Evolutionary conservation across 495 filamentous ascomycete genomes (phyloP).

Genomic region (Penicillium atrosanguineum): DNA sequence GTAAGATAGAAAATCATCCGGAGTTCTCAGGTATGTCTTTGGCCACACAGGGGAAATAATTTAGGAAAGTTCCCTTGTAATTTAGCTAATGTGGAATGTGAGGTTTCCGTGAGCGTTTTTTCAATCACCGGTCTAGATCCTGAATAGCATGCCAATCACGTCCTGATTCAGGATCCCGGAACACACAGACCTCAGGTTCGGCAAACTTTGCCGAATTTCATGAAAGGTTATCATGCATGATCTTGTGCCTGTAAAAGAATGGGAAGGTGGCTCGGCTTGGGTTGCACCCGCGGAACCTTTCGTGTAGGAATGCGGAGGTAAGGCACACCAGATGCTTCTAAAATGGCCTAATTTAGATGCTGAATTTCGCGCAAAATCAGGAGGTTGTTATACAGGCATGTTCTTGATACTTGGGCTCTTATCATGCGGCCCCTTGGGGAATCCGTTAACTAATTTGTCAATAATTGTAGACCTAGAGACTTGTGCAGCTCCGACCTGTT

Average conservation of each 20-base stretch:
- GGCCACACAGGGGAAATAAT: too few relatives aligned
- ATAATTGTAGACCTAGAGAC: too few relatives aligned
- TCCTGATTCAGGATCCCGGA: neutral
- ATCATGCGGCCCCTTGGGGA: too few relatives aligned
- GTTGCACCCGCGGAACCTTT: neutral
- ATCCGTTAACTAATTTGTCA: too few relatives aligned
- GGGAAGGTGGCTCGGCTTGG: neutral
- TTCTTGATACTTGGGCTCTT: too few relatives aligned
- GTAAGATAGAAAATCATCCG: neutral
- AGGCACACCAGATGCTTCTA: neutral
- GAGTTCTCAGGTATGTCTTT: neutral
- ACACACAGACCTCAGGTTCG: neutral
- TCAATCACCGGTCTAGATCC: neutral
- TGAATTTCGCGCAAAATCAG: too few relatives aligned
- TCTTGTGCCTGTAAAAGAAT: neutral
- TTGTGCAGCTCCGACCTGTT: too few relatives aligned
- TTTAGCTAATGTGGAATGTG: neutral
- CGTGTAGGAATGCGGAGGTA: neutral
- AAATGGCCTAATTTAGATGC: neutral
- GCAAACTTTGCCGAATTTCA: neutral
- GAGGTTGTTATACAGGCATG: too few relatives aligned
- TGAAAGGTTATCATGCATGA: neutral
- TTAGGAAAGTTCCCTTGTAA: neutral
- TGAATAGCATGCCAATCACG: neutral
- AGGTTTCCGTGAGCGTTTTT: neutral